Evolutionary conservation across 441 rosid genomes (phyloP).

Genomic region (Corymbia calophylla): DNA sequence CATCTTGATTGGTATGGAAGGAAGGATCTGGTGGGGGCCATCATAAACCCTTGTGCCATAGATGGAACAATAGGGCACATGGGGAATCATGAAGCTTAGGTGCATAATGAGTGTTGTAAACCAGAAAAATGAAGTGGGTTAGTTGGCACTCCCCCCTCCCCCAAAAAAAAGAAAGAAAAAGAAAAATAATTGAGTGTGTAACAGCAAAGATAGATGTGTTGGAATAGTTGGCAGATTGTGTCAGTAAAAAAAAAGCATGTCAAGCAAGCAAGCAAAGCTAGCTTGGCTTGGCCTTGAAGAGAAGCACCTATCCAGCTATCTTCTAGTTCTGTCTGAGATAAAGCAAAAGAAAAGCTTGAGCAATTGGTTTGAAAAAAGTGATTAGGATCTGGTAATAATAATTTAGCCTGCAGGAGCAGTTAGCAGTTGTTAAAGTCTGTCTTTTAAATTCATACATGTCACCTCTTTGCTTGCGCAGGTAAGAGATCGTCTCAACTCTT

Average conservation of each 20-base stretch:
- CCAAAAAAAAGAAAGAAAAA: neutral
- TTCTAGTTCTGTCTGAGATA: neutral
- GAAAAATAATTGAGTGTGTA: constrained; percentile 45
- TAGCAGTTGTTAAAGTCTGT: constrained; percentile 50
- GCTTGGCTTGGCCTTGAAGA: constrained; percentile 73
- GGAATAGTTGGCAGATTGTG: constrained; percentile 72
- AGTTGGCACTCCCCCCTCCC: constrained; percentile 34
- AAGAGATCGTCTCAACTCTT: neutral
- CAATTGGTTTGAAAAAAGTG: constrained; percentile 6
- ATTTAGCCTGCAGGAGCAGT: constrained; percentile 61
- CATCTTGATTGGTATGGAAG: neutral
- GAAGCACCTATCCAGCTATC: constrained; percentile 45
- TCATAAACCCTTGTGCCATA: neutral
- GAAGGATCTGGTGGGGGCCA: neutral
- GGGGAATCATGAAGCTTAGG: constrained; percentile 27
- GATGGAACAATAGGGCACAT: neutral
- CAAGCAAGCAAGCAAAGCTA: constrained; percentile 5
- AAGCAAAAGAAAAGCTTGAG: neutral
- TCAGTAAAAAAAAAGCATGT: constrained; percentile 31
- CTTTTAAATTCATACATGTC: constrained; percentile 44
- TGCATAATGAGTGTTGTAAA: constrained; percentile 10
- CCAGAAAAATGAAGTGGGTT: constrained; percentile 36
- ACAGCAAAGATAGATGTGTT: constrained; percentile 61
- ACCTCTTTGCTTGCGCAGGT: constrained; percentile 49
- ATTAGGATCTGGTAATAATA: constrained; percentile 46